phyloP scores from a whole-genome alignment of 768 basidiomycete species.

The Tricholoma bakamatsutake region DNA sequence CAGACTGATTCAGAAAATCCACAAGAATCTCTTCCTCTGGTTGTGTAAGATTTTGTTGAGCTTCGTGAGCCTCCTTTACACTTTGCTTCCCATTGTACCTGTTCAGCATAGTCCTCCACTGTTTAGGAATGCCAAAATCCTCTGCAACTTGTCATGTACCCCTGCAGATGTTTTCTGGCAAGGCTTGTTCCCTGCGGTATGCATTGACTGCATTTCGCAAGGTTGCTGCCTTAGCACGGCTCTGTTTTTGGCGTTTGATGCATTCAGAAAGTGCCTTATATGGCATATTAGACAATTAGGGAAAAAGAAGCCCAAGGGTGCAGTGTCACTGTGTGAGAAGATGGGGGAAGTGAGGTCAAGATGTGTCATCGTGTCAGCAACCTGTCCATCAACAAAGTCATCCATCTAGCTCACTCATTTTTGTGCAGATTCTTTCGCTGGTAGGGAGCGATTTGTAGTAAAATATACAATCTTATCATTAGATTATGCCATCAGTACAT shows the following conservation, averaged over 20 bases:
- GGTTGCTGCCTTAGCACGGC: neutral
- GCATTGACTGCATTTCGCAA: slow-evolving; percentile 1
- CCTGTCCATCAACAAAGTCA: no score
- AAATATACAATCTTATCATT: no score
- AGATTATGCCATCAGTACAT: neutral
- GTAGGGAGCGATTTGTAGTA: no score
- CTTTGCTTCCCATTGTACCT: neutral
- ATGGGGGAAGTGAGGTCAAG: no score
- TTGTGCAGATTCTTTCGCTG: neutral
- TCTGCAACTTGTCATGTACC: slow-evolving; percentile 9
- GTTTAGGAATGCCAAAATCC: slow-evolving; percentile 15
- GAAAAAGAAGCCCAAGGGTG: neutral
- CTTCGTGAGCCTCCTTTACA: slow-evolving; percentile 4
- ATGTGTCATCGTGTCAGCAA: neutral
- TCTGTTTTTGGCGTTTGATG: slow-evolving; percentile 4
- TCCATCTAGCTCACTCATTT: neutral
- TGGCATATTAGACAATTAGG: neutral
- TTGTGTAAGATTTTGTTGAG: slow-evolving; percentile 17
- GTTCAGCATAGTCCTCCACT: slow-evolving; percentile 14
- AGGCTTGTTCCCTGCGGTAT: neutral
- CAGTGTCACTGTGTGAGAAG: neutral
- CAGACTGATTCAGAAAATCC: slow-evolving; percentile 21
- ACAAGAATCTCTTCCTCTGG: slow-evolving; percentile 24
- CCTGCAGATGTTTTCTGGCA: neutral
- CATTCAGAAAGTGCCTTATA: slow-evolving; percentile 1